Evolutionary conservation across 805 yeast species (phyloP), one percentile per base, ranked within the genome.

Genomic region (Cyberlindnera mycetangii): DNA sequence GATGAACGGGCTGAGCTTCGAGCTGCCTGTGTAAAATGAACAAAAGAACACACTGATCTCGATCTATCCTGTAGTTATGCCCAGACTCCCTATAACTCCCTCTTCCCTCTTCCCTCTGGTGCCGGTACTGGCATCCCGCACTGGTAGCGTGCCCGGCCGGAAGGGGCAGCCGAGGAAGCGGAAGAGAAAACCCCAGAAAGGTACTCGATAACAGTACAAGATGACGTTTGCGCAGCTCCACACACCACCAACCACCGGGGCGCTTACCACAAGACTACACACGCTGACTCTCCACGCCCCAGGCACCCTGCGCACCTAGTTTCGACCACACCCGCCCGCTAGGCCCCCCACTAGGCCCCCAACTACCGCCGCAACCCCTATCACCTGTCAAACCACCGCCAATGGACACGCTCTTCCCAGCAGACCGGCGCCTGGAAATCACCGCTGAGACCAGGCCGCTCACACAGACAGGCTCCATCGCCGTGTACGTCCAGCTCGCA

Each of bases 1-100:
- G 41, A 71, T 89, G 71, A 81, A 83, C 63, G 95, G 92, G 36
- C 74, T 80, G 64, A 81, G 79, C 56, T 81, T 86, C 54, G 84
- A 81, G 53, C 73, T 92, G 55, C 96, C 96, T 20, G 60, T 50
- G 36, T 54, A n/a, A n/a, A n/a, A n/a, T n/a, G n/a, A n/a, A n/a
- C n/a, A n/a, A n/a, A n/a, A n/a, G n/a, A n/a, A n/a, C n/a, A n/a
- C n/a, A n/a, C n/a, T n/a, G n/a, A n/a, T n/a, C n/a, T n/a, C n/a
- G n/a, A n/a, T n/a, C n/a, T n/a, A n/a, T n/a, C n/a, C n/a, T n/a
- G n/a, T n/a, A n/a, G n/a, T n/a, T n/a, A n/a, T n/a, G n/a, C n/a
- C n/a, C n/a, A n/a, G n/a, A n/a, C n/a, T n/a, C n/a, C n/a, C n/a
- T n/a, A n/a, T n/a, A n/a, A n/a, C n/a, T n/a, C n/a, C n/a, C n/a